phyloP scores from a whole-genome alignment of 116 monocot species.

The Iris pallida region DNA sequence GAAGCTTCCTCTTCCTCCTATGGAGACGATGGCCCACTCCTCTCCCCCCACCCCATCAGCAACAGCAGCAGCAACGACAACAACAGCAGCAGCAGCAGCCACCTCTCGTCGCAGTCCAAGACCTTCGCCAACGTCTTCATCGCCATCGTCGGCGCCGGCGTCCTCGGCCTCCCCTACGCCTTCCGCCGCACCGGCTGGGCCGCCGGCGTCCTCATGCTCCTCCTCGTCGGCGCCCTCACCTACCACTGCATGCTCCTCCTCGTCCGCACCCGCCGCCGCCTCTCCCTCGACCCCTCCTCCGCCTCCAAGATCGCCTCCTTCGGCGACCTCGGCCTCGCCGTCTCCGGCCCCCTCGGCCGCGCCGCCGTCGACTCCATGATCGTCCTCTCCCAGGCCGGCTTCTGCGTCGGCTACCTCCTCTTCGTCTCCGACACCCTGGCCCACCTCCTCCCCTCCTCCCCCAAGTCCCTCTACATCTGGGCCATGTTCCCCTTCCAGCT shows the following conservation, averaged over 20 bases:
- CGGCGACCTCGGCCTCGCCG: constrained; percentile 75
- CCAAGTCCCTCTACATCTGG: constrained; percentile 61
- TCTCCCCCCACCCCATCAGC: background rate
- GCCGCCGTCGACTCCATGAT: constrained; percentile 80
- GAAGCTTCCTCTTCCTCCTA: constrained; percentile 52
- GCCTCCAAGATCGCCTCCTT: constrained; percentile 59
- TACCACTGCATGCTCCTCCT: constrained; percentile 90
- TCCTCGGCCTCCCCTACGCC: constrained; percentile 94
- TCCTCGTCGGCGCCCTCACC: constrained; percentile 57
- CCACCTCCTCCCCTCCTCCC: constrained; percentile 30
- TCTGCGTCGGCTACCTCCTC: constrained; percentile 83
- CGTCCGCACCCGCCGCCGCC: constrained; percentile 57
- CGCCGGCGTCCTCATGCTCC: constrained; percentile 51
- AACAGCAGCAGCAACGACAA: constrained; percentile 1
- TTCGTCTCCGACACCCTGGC: constrained; percentile 76
- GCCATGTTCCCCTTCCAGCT: constrained; percentile 82
- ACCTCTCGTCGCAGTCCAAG: constrained; percentile 79
- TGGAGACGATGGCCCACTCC: constrained; percentile 17
- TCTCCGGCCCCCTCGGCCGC: constrained; percentile 47
- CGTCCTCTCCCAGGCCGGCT: constrained; percentile 75
- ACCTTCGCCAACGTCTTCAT: constrained; percentile 99
- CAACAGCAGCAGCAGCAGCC: background rate
- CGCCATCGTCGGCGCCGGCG: constrained; percentile 89
- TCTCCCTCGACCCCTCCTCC: constrained; percentile 23
- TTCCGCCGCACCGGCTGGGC: constrained; percentile 81